A percentile compares a stretch with the other conserved stretches of the same genome.
phyloP scores from a whole-genome alignment of 768 basidiomycete genomes.

The Cubamyces sp. region DNA sequence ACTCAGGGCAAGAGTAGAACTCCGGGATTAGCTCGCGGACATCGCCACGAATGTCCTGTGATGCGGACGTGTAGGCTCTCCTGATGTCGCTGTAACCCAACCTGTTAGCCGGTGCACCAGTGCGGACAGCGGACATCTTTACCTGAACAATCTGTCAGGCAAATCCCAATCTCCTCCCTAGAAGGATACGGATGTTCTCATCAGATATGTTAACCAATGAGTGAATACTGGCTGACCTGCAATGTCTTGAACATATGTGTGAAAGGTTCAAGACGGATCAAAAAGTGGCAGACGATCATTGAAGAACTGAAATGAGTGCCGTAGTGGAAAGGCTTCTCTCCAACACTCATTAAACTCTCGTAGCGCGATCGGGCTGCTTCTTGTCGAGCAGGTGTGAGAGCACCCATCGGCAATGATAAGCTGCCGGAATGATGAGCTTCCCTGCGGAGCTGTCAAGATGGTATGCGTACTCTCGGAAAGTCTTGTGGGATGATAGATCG shows the following conservation, averaged over 20 bases:
- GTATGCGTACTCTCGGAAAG: slow-evolving; percentile 71
- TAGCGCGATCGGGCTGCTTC: slow-evolving; percentile 81
- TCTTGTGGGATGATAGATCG: slow-evolving; percentile 62
- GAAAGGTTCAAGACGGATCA: slow-evolving; percentile 88
- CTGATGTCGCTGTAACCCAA: slow-evolving; percentile 63
- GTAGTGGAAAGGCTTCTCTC: slow-evolving; percentile 88
- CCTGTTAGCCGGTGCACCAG: slow-evolving; percentile 14
- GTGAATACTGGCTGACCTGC: slow-evolving; percentile 45
- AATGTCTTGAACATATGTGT: slow-evolving; percentile 95
- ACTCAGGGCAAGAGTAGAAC: slow-evolving; percentile 86
- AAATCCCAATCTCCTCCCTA: slow-evolving; percentile 95
- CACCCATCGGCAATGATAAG: slow-evolving; percentile 89
- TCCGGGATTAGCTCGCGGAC: slow-evolving; percentile 93
- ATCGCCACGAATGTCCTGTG: slow-evolving; percentile 85
- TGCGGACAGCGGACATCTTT: slow-evolving; percentile 15
- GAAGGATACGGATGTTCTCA: neutral
- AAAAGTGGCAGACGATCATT: slow-evolving; percentile 95
- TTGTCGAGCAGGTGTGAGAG: slow-evolving; percentile 71
- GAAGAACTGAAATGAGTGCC: slow-evolving; percentile 96
- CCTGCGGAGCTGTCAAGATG: neutral
- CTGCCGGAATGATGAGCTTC: slow-evolving; percentile 41
- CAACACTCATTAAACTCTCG: slow-evolving; percentile 73
- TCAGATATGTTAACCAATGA: neutral
- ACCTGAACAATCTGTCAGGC: slow-evolving; percentile 85
- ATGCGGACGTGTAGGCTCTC: slow-evolving; percentile 85